Base-by-base conservation (phyloP, 2,329 filamentous ascomycete species). In the Claviceps sorghi region DNA sequence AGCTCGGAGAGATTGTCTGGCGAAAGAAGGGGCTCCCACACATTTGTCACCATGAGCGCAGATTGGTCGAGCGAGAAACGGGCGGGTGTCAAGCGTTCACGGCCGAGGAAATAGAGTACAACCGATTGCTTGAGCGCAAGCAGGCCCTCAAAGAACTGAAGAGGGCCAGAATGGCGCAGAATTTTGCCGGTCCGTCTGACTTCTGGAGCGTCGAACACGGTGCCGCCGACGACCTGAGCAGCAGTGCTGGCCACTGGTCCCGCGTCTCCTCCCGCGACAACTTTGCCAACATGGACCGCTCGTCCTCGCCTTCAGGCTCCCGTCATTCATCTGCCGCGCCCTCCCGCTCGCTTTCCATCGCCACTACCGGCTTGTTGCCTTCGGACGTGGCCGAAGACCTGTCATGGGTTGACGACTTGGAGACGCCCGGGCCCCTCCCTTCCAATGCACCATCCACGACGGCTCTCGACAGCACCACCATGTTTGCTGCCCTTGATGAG, bases 1-100 rank as follows among this genome's bases (percentile, higher is more conserved):
- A 96, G 65, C 78, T 91, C 42, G 91, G 93, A 50, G 93, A 98
- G 69, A 88, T 98, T 53, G 79, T 88, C 48, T 98, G 93, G 93
- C 82, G 93, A 52, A 91, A 86, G 65, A 88, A 90, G 69, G 91
- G 88, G 6, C 75, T 89, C 7, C 85, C 84, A 52, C 86, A 89
- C 61, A 86, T 97, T 57, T 87, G 87, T 60, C 74, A 82, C 34
- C 83, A 89, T 61, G 93, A 98, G 65, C 86, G 88, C 60, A 77
- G 82, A 54, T 80, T 90, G 52, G 79, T 93, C 58, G 85, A 94
- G 64, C 80, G 80, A 50, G 85, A 88, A 62, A 78, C 80, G 64
- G 73, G 71, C 36, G 79, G 78, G 36, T 79, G 79, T 51, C 74
- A 82, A 56, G 67, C 73, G n/a, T 74, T 77, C 58, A 74, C 74